These are phyloP conservation scores for Alternaria gansuensis DNA, from an alignment of 2,329 filamentous ascomycete genomes.

Conservation along the genomic window DNA sequence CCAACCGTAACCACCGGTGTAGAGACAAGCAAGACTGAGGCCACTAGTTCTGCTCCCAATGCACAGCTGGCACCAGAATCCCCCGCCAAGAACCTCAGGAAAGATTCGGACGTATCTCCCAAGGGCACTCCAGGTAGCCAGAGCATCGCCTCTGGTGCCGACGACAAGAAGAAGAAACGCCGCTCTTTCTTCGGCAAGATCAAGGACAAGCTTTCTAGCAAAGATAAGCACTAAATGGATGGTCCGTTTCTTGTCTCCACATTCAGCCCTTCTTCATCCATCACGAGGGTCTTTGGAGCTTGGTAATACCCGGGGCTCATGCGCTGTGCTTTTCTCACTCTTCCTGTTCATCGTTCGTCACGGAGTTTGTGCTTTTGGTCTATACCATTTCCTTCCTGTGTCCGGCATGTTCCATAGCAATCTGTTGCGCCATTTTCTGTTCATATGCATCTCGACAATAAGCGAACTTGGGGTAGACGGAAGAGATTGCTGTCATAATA, in stretches of 20 bases:
- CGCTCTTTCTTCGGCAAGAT: constrained; percentile 59
- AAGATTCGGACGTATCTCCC: constrained; percentile 42
- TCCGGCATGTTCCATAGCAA: constrained; percentile 33
- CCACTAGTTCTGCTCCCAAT: constrained; percentile 27
- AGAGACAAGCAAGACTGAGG: constrained; percentile 45
- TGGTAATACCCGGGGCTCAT: constrained; percentile 37
- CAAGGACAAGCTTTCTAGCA: constrained; percentile 58
- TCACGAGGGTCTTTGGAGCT: constrained; percentile 22
- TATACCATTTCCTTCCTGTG: constrained; percentile 47
- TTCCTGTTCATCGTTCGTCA: constrained; percentile 35
- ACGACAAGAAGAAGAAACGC: constrained; percentile 59
- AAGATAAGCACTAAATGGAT: constrained; percentile 40
- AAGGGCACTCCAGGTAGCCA: constrained; percentile 53
- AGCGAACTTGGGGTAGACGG: constrained; percentile 16
- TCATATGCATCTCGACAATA: constrained; percentile 20
- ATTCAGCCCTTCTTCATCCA: constrained; percentile 21
- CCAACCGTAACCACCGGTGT: constrained; percentile 55
- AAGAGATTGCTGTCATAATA: constrained; percentile 17
- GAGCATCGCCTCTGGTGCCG: constrained; percentile 44
- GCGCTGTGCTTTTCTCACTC: constrained; percentile 28
- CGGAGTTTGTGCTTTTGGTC: constrained; percentile 48
- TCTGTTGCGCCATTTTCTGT: constrained; percentile 32
- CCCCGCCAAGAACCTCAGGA: constrained; percentile 41
- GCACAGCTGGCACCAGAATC: constrained; percentile 37
- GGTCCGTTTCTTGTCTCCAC: constrained; percentile 19